A percentile compares a stretch with the other conserved stretches of the same genome.
phyloP scores from a whole-genome alignment of 257 asterid species.

The Ehretia macrophylla region DNA sequence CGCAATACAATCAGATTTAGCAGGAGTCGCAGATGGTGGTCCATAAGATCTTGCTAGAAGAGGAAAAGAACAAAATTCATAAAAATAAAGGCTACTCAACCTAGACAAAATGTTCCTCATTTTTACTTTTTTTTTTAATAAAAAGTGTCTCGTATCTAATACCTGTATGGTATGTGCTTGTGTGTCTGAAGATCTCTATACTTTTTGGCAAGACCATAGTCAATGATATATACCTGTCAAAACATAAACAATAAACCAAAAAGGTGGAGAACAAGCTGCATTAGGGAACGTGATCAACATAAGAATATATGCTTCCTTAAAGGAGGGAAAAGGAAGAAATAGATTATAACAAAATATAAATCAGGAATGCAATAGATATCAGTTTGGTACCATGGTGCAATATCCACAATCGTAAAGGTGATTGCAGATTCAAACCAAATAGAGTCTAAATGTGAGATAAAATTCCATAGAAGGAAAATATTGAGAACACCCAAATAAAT shows the following conservation, averaged over 20 bases:
- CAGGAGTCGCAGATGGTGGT: too few species aligned
- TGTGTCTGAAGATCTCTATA: conserved; percentile 92
- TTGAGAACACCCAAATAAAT: too few species aligned
- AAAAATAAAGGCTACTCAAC: background rate
- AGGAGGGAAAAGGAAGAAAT: too few species aligned
- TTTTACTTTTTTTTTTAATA: background rate
- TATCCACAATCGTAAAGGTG: too few species aligned
- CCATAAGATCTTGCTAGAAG: background rate
- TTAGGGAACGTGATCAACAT: background rate
- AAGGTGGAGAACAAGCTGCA: background rate
- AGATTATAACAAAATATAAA: too few species aligned
- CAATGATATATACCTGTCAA: conserved; percentile 81
- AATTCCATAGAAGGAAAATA: too few species aligned
- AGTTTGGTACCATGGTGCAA: too few species aligned
- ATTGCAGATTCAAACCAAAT: too few species aligned
- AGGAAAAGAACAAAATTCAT: background rate
- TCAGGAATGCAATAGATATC: too few species aligned
- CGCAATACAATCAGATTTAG: too few species aligned
- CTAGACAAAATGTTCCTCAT: too few species aligned
- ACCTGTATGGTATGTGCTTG: conserved; percentile 98
- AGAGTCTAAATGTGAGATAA: too few species aligned
- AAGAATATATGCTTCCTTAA: background rate
- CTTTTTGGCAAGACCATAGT: conserved; percentile 95
- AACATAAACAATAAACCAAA: conserved; percentile 12
- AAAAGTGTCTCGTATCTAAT: conserved; percentile 1